Percentiles rank a stretch among this genome's conserved stretches.
Evolutionary conservation across 305 asterid genomes (phyloP).

Genomic region (Fraxinus latifolia): DNA sequence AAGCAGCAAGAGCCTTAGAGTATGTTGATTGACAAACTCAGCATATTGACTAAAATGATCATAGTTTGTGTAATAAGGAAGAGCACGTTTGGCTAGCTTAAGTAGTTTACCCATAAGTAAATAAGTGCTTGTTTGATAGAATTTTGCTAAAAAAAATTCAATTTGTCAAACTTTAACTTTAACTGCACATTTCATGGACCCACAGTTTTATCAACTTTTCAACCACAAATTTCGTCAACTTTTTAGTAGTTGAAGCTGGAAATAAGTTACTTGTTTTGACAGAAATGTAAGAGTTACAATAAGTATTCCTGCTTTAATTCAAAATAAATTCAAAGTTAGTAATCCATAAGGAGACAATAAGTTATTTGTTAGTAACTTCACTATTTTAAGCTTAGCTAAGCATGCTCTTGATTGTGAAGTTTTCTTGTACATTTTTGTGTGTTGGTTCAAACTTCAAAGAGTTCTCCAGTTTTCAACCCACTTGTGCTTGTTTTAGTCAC

Average conservation of each 20-base stretch:
- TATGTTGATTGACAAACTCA: slow-evolving; percentile 35
- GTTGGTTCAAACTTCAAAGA: neutral
- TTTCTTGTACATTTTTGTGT: neutral
- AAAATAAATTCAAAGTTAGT: neutral
- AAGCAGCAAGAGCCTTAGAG: slow-evolving; percentile 93
- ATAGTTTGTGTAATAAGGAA: neutral
- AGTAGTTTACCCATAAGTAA: neutral
- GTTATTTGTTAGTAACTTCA: neutral
- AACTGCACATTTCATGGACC: neutral
- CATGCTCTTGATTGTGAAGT: neutral
- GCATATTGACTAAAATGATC: neutral
- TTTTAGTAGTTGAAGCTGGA: neutral
- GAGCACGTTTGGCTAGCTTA: neutral
- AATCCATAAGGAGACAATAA: neutral
- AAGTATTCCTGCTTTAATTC: neutral
- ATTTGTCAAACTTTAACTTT: neutral
- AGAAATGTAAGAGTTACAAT: neutral
- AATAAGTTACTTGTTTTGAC: neutral
- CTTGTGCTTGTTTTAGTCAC: slow-evolving; percentile 9
- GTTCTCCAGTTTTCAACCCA: neutral
- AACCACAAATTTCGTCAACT: neutral
- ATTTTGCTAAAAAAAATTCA: neutral
- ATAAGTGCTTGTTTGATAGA: neutral
- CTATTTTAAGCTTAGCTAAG: neutral
- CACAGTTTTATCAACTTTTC: neutral